Base-by-base conservation (phyloP, 768 basidiomycete genomes). In the Trametes elegans region DNA sequence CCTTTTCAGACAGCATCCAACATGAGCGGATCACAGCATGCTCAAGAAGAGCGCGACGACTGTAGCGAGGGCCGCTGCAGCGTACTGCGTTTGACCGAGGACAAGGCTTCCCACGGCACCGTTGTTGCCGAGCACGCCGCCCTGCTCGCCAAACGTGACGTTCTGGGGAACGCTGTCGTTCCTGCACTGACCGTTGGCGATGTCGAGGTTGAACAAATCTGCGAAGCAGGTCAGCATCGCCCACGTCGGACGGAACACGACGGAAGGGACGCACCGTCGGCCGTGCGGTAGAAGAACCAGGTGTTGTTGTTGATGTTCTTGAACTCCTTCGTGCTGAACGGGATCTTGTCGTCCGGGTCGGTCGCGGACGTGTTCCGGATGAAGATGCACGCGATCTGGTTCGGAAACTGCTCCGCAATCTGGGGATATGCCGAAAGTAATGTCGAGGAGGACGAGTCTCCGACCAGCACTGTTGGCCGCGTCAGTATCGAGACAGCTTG, bases 361-460 rank as follows among this genome's bases (percentile, higher is more conserved):
- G 68, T 71, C 7, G 69, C 67, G 28, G 63, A 66, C 21, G 69
- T 70, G 61, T 70, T 71, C 24, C 70, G 65, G 49, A 70, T 55
- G 51, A 71, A 61, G 52, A 71, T 70, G 56, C 70, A 71, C 28
- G 59, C 58, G 51, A 64, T 55, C 35, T 64, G 58, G 53, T 62
- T 58, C 14, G 63, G 65, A 54, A 66, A 68, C 38, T 59, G 54
- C 44, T 58, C 53, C 6, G 64, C 59, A 48, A 65, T 61, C 46
- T 65, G 59, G 11, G 62, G 64, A 55, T 65, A 65, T 5, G 62
- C 64, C 19, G 59, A 59, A n/a, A 65, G 59, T 8, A 65, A 59
- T 23, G 64, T 65, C 11, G 61, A 62, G 9, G 61, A 62, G 29
- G 61, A 62, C 10, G 61, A 54, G 50, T 64, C 63, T 19, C 63